phyloP scores from a whole-genome alignment of 495 filamentous ascomycete species.

The Hapsidospora chrysogenum region DNA sequence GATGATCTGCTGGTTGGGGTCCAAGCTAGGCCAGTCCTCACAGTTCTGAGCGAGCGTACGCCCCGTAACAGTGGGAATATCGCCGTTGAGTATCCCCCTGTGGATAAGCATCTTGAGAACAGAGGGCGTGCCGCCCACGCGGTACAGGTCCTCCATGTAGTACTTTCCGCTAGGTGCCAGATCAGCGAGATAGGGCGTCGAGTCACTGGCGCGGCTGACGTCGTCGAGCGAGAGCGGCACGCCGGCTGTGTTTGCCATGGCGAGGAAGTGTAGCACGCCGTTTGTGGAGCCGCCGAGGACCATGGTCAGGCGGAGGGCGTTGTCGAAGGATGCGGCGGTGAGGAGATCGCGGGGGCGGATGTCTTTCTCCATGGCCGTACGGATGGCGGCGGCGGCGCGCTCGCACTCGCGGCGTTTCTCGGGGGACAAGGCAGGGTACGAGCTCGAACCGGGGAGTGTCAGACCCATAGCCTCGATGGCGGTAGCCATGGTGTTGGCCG shows the following conservation, averaged over 20 bases:
- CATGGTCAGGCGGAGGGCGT: constrained; percentile 88
- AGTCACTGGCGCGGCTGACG: constrained; percentile 71
- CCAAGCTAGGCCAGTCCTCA: constrained; percentile 59
- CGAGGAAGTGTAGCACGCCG: constrained; percentile 83
- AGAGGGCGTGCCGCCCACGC: constrained; percentile 77
- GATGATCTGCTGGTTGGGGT: constrained; percentile 73
- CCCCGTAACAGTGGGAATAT: constrained; percentile 81
- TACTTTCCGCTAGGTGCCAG: constrained; percentile 77
- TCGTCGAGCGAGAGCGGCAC: constrained; percentile 76
- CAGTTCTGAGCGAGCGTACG: constrained; percentile 83
- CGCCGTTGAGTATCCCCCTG: constrained; percentile 64
- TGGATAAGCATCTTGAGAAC: constrained; percentile 87
- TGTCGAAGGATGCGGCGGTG: constrained; percentile 76
- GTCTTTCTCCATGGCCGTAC: constrained; percentile 69
- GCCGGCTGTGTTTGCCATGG: constrained; percentile 83
- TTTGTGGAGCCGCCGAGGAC: constrained; percentile 83
- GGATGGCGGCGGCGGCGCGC: constrained; percentile 74
- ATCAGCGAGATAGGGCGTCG: constrained; percentile 87
- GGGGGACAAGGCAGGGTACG: constrained; percentile 72
- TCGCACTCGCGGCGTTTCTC: constrained; percentile 86
- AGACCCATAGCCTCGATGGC: constrained; percentile 95
- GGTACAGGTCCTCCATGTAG: constrained; percentile 91
- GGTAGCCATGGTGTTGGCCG: constrained; percentile 94
- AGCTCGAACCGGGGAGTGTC: constrained; percentile 75
- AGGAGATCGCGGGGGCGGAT: constrained; percentile 75